Percentiles rank a stretch among this genome's conserved stretches.
Conservation (phyloP, 495 filamentous ascomycete genomes). For the Penicillium parvum region DNA sequence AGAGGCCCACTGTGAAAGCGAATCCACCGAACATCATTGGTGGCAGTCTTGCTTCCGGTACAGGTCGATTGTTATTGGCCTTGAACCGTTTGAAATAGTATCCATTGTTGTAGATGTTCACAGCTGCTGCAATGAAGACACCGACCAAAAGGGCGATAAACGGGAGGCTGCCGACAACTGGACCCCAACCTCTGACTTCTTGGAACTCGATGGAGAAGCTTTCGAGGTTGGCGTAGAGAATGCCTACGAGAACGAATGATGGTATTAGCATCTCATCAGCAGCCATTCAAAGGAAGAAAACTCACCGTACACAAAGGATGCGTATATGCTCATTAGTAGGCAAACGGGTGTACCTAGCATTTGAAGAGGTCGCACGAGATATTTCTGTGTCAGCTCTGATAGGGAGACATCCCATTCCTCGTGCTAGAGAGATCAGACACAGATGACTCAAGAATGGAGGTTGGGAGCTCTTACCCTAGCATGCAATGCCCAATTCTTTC, state of each 20-base stretch:
- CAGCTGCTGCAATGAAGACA: conserved; percentile 33
- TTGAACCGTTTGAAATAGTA: conserved; percentile 34
- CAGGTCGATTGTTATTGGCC: conserved; percentile 32
- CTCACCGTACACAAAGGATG: conserved; percentile 39
- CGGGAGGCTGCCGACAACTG: conserved; percentile 41
- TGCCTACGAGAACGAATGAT: conserved; percentile 1
- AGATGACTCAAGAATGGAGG: neutral
- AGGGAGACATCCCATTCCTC: conserved; percentile 41
- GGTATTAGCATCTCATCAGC: neutral
- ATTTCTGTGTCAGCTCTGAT: conserved; percentile 32
- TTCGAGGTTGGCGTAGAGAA: conserved; percentile 34
- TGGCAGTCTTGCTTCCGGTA: conserved; percentile 48
- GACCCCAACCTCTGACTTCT: conserved; percentile 41
- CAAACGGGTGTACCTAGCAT: conserved; percentile 44
- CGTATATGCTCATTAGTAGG: conserved; percentile 38
- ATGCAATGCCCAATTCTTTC: conserved; percentile 45
- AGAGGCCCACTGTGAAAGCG: conserved; percentile 44
- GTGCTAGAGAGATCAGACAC: conserved; percentile 13
- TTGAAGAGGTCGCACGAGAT: conserved; percentile 38
- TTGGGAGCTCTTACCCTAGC: conserved; percentile 21
- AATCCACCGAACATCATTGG: conserved; percentile 45
- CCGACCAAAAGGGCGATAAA: conserved; percentile 51
- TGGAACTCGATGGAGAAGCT: conserved; percentile 49
- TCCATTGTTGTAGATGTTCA: conserved; percentile 38
- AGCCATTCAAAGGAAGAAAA: neutral